phyloP scores from a whole-genome alignment of 345 rosid species.

The Streptanthus diversifolius region DNA sequence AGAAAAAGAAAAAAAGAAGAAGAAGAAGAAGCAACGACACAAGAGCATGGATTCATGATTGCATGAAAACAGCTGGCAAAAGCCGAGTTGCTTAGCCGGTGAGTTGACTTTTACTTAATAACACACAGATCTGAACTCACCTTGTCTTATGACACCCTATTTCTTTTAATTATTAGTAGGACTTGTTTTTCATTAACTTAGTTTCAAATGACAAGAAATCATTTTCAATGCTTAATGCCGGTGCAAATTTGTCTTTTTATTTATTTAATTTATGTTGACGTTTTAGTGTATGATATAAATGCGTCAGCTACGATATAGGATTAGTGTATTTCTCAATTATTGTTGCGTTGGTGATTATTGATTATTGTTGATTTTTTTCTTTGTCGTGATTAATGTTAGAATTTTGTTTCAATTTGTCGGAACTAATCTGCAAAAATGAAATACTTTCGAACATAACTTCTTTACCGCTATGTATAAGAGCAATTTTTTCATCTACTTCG shows the following conservation, averaged over 20 bases:
- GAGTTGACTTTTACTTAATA: constrained; percentile 30
- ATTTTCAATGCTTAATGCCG: constrained; percentile 24
- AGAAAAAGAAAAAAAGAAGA: background rate
- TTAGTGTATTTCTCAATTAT: constrained; percentile 7
- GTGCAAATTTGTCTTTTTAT: constrained; percentile 26
- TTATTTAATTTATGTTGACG: constrained; percentile 25
- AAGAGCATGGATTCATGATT: constrained; percentile 8
- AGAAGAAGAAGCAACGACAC: background rate
- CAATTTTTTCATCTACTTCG: too few relatives aligned
- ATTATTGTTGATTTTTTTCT: too few relatives aligned
- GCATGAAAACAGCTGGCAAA: constrained; percentile 17
- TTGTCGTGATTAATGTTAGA: background rate
- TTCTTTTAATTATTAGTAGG: background rate
- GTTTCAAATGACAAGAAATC: background rate
- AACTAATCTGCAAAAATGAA: too few relatives aligned
- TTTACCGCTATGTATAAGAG: too few relatives aligned
- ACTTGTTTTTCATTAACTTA: background rate
- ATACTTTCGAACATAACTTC: too few relatives aligned
- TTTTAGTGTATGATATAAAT: constrained; percentile 29
- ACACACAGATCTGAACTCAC: constrained; percentile 27
- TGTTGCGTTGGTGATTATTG: background rate
- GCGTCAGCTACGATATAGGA: constrained; percentile 27
- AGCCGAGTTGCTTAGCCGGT: constrained; percentile 22
- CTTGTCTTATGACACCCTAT: constrained; percentile 24
- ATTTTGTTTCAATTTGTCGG: background rate